These are phyloP conservation scores for Xylaria telfairii DNA, from an alignment of 495 filamentous ascomycete species.

Conservation along the genomic window DNA sequence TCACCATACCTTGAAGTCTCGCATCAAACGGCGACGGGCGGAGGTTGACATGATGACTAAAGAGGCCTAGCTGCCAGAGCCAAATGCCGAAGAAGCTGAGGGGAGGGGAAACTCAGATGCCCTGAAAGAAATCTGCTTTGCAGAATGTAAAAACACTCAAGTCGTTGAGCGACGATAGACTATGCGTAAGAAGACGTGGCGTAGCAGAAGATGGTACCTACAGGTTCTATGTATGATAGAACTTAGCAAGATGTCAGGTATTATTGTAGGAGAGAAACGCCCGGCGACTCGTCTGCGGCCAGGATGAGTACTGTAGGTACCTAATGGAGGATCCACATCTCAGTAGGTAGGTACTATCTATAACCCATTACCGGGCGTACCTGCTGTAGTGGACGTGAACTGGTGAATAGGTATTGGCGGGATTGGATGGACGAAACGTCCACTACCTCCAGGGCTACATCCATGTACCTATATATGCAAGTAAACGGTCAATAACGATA, in stretches of 20 bases:
- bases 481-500: not conserved
- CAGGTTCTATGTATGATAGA: not conserved
- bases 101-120: not conserved
- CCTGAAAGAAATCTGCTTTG: not conserved
- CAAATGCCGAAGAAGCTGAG: not conserved
- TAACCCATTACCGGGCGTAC: too few relatives aligned
- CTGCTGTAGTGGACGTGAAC: too few relatives aligned
- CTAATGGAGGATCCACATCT: too few relatives aligned
- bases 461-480: not conserved
- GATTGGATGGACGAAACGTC: too few relatives aligned
- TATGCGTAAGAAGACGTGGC: not conserved
- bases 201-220: slow-evolving; percentile 13
- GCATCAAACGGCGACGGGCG: slow-evolving; percentile 93
- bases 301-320: too few relatives aligned
- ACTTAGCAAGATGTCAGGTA: not conserved
- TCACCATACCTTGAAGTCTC: slow-evolving; percentile 89
- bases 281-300: not conserved
- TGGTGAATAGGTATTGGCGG: too few relatives aligned
- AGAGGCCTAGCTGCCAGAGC: not conserved
- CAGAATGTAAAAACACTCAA: not conserved
- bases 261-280: not conserved
- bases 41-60: slow-evolving; percentile 80
- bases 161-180: not conserved
- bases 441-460: too few relatives aligned
- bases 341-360: too few relatives aligned